Evolutionary conservation across 2,329 filamentous ascomycete species (phyloP).

Genomic region (Onygena corvina): DNA sequence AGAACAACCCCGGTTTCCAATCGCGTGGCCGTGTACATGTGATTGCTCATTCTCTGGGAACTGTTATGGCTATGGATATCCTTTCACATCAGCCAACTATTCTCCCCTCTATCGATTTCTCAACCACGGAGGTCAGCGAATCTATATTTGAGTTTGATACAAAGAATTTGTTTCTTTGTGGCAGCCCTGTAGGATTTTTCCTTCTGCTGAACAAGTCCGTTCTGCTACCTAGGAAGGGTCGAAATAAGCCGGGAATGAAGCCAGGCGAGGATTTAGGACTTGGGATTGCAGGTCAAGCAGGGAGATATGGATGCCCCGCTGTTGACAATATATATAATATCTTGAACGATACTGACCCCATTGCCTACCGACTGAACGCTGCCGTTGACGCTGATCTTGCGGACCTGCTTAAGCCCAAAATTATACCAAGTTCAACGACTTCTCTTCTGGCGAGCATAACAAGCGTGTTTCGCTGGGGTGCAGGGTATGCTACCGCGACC

Average conservation of each 20-base stretch:
- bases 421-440: slow-evolving; percentile 60
- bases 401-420: slow-evolving; percentile 60
- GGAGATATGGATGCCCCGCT: slow-evolving; percentile 76
- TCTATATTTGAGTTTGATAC: slow-evolving; percentile 83
- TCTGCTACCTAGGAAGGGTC: slow-evolving; percentile 63
- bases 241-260: slow-evolving; percentile 63
- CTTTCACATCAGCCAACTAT: slow-evolving; percentile 75
- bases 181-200: slow-evolving; percentile 88
- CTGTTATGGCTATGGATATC: slow-evolving; percentile 86
- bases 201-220: slow-evolving; percentile 63
- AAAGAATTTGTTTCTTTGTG: slow-evolving; percentile 74
- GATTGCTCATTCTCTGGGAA: slow-evolving; percentile 85
- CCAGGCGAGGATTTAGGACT: slow-evolving; percentile 44
- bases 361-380: slow-evolving; percentile 85
- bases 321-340: slow-evolving; percentile 97
- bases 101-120: slow-evolving; percentile 41
- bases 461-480: slow-evolving; percentile 48
- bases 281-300: slow-evolving; percentile 62
- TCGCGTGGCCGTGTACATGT: slow-evolving; percentile 75
- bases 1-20: slow-evolving; percentile 79
- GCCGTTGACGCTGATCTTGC: slow-evolving; percentile 75
- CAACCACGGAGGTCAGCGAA: slow-evolving; percentile 31
- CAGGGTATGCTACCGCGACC: slow-evolving; percentile 43
- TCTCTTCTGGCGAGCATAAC: slow-evolving; percentile 55
- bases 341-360: slow-evolving; percentile 63